A percentile compares a stretch with the other conserved stretches of the same genome.
phyloP scores from a whole-genome alignment of 306 rosid species.

The Cucumis melo region DNA sequence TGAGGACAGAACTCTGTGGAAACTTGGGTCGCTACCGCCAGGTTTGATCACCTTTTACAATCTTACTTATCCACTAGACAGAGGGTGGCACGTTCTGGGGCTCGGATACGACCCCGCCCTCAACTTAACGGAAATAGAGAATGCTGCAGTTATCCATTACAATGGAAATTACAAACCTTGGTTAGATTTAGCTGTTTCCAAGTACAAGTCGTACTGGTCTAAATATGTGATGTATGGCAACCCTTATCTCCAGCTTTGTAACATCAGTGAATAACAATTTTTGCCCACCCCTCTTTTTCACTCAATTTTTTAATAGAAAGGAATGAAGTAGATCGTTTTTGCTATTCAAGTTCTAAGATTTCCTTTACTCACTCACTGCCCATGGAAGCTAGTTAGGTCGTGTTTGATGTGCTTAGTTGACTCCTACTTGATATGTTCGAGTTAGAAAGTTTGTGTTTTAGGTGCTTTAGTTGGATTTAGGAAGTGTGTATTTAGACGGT shows the following conservation, averaged over 20 bases:
- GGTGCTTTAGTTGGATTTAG: too few relatives aligned
- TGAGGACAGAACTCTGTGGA: conserved; percentile 96
- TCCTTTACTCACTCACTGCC: neutral
- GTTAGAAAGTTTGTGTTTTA: too few relatives aligned
- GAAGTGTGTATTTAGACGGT: too few relatives aligned
- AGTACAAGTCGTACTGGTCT: conserved; percentile 84
- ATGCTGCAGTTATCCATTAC: conserved; percentile 86
- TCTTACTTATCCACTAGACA: conserved; percentile 64
- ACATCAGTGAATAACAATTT: conserved; percentile 30
- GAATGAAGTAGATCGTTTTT: neutral
- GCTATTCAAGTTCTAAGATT: neutral
- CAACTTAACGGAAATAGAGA: conserved; percentile 63
- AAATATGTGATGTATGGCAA: conserved; percentile 65
- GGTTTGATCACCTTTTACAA: conserved; percentile 87
- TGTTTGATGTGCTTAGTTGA: too few relatives aligned
- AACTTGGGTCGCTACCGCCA: conserved; percentile 89
- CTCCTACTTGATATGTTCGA: too few relatives aligned
- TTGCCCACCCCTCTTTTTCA: neutral
- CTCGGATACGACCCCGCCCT: conserved; percentile 96
- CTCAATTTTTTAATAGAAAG: neutral
- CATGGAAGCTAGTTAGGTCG: neutral
- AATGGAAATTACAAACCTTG: conserved; percentile 98
- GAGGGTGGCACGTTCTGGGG: conserved; percentile 90
- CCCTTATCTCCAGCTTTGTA: conserved; percentile 55
- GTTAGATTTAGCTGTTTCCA: conserved; percentile 87